Conservation (phyloP, 1,284 basidiomycete species). For the Sanghuangporus sanghuang region DNA sequence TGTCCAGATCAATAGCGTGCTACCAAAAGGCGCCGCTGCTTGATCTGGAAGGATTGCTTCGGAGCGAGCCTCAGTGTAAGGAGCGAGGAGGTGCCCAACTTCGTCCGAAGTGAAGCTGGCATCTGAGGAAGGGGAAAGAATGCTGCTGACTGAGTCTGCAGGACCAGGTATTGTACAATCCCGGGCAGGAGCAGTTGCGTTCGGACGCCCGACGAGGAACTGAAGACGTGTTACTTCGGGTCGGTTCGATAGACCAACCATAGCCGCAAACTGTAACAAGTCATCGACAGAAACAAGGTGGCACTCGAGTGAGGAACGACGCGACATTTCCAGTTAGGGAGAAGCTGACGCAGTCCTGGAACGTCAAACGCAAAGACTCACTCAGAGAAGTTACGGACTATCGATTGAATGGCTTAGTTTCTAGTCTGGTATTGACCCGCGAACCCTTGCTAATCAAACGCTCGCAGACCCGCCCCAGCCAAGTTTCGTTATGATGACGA, state of each 20-base stretch:
- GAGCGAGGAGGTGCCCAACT: slow-evolving; percentile 26
- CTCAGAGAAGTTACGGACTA: too few species aligned
- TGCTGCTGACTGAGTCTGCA: slow-evolving; percentile 26
- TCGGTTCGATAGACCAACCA: slow-evolving; percentile 28
- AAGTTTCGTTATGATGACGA: background rate
- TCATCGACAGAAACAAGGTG: slow-evolving; percentile 26
- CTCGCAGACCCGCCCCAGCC: slow-evolving; percentile 1
- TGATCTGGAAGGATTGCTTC: slow-evolving; percentile 18
- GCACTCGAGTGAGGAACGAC: slow-evolving; percentile 23
- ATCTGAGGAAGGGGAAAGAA: slow-evolving; percentile 24
- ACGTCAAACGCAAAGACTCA: too few species aligned
- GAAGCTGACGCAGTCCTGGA: too few species aligned
- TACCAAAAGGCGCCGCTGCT: slow-evolving; percentile 19
- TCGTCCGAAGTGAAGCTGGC: slow-evolving; percentile 27
- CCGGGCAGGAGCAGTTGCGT: slow-evolving; percentile 25
- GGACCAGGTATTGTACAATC: slow-evolving; percentile 25
- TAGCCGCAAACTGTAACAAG: slow-evolving; percentile 29
- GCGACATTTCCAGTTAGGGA: slow-evolving; percentile 3
- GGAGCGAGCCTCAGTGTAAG: slow-evolving; percentile 19
- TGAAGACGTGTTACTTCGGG: slow-evolving; percentile 26
- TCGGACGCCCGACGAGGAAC: slow-evolving; percentile 23
- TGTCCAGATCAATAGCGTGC: slow-evolving; percentile 22
- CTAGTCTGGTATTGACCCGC: background rate
- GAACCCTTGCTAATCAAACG: slow-evolving; percentile 4
- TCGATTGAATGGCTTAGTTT: too few species aligned